phyloP scores from a whole-genome alignment of 176 grass and related monocot species.

The Urochloa ruziziensis region DNA sequence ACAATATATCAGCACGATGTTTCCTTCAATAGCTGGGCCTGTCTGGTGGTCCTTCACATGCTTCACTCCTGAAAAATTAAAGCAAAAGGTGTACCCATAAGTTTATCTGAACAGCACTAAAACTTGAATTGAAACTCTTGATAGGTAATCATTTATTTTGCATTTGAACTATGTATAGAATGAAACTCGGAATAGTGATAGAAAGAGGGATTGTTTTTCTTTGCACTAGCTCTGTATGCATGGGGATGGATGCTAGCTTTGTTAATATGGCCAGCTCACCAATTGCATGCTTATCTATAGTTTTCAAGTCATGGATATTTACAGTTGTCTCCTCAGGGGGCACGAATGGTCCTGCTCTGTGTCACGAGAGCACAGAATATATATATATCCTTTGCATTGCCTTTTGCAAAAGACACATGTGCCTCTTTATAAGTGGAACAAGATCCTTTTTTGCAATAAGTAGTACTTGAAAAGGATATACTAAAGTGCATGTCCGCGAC shows the following conservation, averaged over 20 bases:
- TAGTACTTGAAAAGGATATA: conserved; percentile 16
- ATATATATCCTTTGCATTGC: neutral
- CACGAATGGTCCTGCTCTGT: neutral
- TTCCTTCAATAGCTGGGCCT: conserved; percentile 27
- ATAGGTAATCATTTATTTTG: neutral
- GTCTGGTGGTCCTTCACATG: conserved; percentile 18
- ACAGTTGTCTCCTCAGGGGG: neutral
- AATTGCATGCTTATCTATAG: neutral
- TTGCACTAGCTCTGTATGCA: neutral
- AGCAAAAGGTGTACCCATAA: neutral
- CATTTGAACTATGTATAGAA: neutral
- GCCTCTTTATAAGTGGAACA: neutral
- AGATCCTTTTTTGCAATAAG: conserved; percentile 12
- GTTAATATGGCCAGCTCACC: neutral
- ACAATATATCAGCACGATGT: neutral
- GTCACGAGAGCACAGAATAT: neutral
- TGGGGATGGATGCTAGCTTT: neutral
- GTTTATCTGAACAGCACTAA: neutral
- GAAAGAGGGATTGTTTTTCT: neutral
- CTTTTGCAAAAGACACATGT: conserved; percentile 5
- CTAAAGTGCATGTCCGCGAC: conserved; percentile 23
- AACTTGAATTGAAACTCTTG: neutral
- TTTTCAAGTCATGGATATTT: neutral
- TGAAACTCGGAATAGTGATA: neutral
- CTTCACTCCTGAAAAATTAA: conserved; percentile 29